Conservation (phyloP, 1,139 yeast species). For the Debaryomycetaceae sp. region DNA sequence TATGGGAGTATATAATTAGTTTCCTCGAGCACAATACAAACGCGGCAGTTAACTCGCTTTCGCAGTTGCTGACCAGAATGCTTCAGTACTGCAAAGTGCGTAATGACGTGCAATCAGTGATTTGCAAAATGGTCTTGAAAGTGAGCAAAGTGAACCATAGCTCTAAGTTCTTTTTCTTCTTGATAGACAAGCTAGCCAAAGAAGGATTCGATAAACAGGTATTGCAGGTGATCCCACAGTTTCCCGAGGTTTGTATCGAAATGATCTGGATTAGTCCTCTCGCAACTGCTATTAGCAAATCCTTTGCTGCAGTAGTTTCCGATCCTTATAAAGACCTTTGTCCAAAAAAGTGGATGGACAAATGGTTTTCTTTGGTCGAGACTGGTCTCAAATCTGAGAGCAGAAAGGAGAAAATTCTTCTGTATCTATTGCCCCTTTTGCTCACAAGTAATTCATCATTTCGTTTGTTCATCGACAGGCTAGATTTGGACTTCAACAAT, state of each 20-base stretch:
- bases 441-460: slow-evolving; percentile 45
- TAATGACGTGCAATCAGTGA: slow-evolving; percentile 15
- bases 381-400: slow-evolving; percentile 25
- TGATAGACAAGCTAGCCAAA: slow-evolving; percentile 53
- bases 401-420: slow-evolving; percentile 47
- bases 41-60: slow-evolving; percentile 65
- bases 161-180: slow-evolving; percentile 57
- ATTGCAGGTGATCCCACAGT: slow-evolving; percentile 38
- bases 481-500: slow-evolving; percentile 13
- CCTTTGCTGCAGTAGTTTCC: slow-evolving; percentile 46
- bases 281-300: slow-evolving; percentile 67
- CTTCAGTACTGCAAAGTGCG: slow-evolving; percentile 12
- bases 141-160: slow-evolving; percentile 43
- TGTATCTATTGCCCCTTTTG: slow-evolving; percentile 60
- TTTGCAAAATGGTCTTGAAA: slow-evolving; percentile 42
- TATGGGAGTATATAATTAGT: slow-evolving; percentile 57
- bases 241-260: slow-evolving; percentile 43
- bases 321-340: slow-evolving; percentile 15
- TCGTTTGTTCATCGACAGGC: slow-evolving; percentile 26
- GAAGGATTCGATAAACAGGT: slow-evolving; percentile 40
- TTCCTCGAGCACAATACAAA: slow-evolving; percentile 72
- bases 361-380: slow-evolving; percentile 49
- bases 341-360: slow-evolving; percentile 43
- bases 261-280: slow-evolving; percentile 56
- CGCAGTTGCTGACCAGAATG: slow-evolving; percentile 38